Conservation (phyloP, 768 basidiomycete genomes). For the Rhodocollybia butyracea region DNA sequence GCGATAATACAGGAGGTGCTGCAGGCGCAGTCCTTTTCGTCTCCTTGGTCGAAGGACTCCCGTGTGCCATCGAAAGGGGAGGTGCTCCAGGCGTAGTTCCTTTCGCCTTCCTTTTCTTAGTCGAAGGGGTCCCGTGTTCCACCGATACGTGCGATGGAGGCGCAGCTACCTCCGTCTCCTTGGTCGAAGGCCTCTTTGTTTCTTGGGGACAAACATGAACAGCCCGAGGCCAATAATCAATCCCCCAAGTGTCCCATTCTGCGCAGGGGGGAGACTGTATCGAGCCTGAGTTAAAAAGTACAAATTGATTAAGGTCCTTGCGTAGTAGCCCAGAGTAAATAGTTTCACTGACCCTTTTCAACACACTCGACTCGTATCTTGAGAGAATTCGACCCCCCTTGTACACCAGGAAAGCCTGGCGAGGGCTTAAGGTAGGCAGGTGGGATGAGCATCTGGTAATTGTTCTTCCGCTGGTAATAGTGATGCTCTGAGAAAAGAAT, state of each 20-base stretch:
- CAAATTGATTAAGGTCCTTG: not conserved
- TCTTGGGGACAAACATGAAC: no score
- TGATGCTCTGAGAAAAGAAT: not conserved
- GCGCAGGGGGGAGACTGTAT: not conserved
- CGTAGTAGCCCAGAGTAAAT: not conserved
- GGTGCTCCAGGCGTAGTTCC: no score
- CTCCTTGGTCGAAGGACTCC: no score
- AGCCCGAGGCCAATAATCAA: constrained; percentile 2
- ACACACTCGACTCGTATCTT: not conserved
- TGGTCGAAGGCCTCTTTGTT: no score
- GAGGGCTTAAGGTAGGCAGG: not conserved
- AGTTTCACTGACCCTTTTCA: not conserved
- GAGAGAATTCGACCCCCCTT: not conserved
- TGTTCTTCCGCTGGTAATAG: not conserved
- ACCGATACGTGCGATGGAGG: no score
- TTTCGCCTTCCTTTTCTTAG: no score
- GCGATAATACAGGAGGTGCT: no score
- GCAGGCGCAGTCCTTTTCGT: no score
- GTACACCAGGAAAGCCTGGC: not conserved
- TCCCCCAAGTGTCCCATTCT: not conserved
- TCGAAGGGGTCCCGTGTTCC: no score
- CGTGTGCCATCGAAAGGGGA: no score
- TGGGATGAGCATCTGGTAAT: not conserved
- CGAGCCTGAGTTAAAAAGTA: not conserved
- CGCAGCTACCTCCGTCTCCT: no score